Base-by-base conservation (phyloP, 305 asterid species). In the Rubia balearica region DNA sequence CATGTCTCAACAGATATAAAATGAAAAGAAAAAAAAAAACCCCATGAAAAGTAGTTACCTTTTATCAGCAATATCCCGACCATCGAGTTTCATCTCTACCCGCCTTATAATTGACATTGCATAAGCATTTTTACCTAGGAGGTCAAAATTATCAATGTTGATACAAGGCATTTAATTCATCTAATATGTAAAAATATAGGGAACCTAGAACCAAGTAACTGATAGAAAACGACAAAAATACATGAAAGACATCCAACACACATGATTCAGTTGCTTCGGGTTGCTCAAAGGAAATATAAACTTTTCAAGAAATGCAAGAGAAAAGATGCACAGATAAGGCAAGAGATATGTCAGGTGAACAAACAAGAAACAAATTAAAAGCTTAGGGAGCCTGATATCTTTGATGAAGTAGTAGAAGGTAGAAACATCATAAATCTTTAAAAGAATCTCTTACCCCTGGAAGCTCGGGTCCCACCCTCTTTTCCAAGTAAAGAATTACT, bases 1-100 rank as follows among this genome's bases (percentile, higher is more conserved):
- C 6, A 73, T 73, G 62, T 67, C 43, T 36, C 40, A 36, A 43
- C 42, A 74, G 41, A 24, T 59, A 59, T 1, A 22, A 59, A 80
- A 64, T 65, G 10, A 65, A 45, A 75, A 67, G 55, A 30, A 30
- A n/a, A n/a, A n/a, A n/a, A n/a, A n/a, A n/a, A n/a, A n/a, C n/a
- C n/a, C 65, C 16, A 61, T 45, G 55, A 67, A 74, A 75, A 78
- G 79, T 33, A 80, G 57, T 70, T 87, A 91, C 99, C 99, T 91
- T 84, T 81, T 81, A 65, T 89, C 95, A 64, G 79, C 73, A 61
- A 88, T 87, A 84, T 95, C 97, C 75, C 81, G 95, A 73, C 97
- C 99, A 73, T 95, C 99, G 48, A 95, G 83, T 82, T 95, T 95
- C 96, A 90, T 88, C 84, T 95, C 99, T 55, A 95, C 87, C 62